These are phyloP conservation scores for Yamadazyma kitorensis DNA, from an alignment of 805 yeast species.

Conservation along the genomic window DNA sequence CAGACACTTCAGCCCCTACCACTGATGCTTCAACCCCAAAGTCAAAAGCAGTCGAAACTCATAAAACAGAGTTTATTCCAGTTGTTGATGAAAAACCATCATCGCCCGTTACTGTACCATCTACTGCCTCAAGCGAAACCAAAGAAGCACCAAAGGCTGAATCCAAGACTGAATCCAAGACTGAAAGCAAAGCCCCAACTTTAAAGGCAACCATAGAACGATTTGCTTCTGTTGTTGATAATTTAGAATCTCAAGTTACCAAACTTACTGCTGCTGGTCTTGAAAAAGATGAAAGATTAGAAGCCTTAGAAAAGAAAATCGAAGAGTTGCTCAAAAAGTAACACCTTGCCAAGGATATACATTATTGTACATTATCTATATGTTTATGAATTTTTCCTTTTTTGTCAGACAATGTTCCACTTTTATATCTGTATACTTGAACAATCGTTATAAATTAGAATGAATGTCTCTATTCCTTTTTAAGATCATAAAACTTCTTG, in stretches of 20 bases:
- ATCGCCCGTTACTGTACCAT: conserved; percentile 3
- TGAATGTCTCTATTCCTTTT: conserved; percentile 19
- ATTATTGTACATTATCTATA: conserved; percentile 1
- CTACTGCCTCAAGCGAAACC: not conserved
- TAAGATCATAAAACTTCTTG: conserved; percentile 66
- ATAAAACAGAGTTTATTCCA: conserved; percentile 1
- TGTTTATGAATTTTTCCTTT: no score
- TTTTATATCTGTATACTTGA: no score
- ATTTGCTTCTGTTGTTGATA: conserved; percentile 54
- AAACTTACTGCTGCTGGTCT: conserved; percentile 50
- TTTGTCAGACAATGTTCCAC: no score
- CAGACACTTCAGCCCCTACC: conserved; percentile 4
- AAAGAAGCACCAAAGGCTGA: conserved; percentile 17
- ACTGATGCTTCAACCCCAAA: conserved; percentile 5
- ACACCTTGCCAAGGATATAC: not conserved
- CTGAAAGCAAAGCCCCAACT: conserved; percentile 49
- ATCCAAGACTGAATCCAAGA: conserved; percentile 17
- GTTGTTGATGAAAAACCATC: conserved; percentile 3
- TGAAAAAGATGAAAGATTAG: conserved; percentile 65
- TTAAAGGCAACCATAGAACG: conserved; percentile 71
- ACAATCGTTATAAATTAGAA: not conserved
- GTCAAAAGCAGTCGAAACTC: conserved; percentile 11
- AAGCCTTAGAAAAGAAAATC: conserved; percentile 57
- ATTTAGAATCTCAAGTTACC: conserved; percentile 54
- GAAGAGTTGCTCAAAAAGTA: conserved; percentile 49